phyloP scores from a whole-genome alignment of 768 basidiomycete species.

The Leccinellum luteum region DNA sequence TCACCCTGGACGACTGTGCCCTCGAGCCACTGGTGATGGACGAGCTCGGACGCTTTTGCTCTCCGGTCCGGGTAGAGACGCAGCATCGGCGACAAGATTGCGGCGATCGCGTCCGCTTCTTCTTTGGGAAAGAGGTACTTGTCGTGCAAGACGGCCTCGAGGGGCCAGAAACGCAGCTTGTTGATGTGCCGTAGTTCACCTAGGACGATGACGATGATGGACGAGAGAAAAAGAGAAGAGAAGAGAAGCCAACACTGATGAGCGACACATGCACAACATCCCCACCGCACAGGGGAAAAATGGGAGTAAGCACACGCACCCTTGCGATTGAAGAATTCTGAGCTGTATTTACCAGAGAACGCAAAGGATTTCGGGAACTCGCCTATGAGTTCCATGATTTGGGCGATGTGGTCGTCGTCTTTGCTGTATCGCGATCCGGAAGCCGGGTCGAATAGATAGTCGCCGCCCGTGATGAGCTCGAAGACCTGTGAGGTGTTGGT shows the following conservation, averaged over 20 bases:
- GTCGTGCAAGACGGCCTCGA: slow-evolving; percentile 80
- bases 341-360: slow-evolving; percentile 87
- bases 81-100: slow-evolving; percentile 88
- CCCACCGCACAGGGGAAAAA: background rate
- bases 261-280: slow-evolving; percentile 3
- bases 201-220: slow-evolving; percentile 17
- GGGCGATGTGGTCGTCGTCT: slow-evolving; percentile 96
- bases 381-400: slow-evolving; percentile 94
- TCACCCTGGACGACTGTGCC: slow-evolving; percentile 87
- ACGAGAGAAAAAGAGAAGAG: background rate
- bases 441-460: slow-evolving; percentile 97
- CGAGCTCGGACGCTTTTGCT: slow-evolving; percentile 83
- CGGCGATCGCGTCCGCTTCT: slow-evolving; percentile 78
- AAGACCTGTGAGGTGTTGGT: slow-evolving; percentile 58
- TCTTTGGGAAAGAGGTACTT: slow-evolving; percentile 90
- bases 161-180: slow-evolving; percentile 90
- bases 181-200: slow-evolving; percentile 91
- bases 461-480: slow-evolving; percentile 93
- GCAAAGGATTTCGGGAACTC: slow-evolving; percentile 84
- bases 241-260: slow-evolving; percentile 1
- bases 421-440: slow-evolving; percentile 94
- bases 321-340: slow-evolving; percentile 95
- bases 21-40: slow-evolving; percentile 85
- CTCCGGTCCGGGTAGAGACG: slow-evolving; percentile 85
- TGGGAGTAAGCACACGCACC: slow-evolving; percentile 45